These are phyloP conservation scores for Cajanus cajan DNA, from an alignment of 306 rosid genomes.

Conservation along the genomic window DNA sequence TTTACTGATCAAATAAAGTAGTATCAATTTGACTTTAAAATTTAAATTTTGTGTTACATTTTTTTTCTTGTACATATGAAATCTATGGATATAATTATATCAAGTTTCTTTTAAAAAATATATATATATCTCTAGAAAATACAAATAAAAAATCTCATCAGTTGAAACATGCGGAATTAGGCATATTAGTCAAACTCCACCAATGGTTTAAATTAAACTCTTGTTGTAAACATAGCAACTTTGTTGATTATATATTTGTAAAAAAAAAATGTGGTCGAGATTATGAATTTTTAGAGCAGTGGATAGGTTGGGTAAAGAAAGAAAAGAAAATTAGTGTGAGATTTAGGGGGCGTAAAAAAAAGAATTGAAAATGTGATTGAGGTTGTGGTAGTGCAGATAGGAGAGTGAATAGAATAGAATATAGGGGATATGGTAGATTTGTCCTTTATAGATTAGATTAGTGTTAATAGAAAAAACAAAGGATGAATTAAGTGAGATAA, in stretches of 20 bases:
- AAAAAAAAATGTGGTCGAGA: background rate
- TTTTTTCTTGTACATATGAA: too few relatives aligned
- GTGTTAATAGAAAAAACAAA: conserved; percentile 31
- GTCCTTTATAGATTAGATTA: conserved; percentile 36
- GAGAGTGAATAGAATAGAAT: background rate
- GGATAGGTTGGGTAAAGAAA: background rate
- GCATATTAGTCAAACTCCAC: too few relatives aligned
- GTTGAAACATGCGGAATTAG: too few relatives aligned
- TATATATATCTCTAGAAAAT: too few relatives aligned
- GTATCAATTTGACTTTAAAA: too few relatives aligned
- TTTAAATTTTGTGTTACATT: too few relatives aligned
- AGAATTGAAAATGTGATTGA: background rate
- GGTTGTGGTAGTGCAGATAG: background rate
- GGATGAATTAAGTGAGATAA: conserved; percentile 20
- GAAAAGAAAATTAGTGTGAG: conserved; percentile 16
- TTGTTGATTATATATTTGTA: too few relatives aligned
- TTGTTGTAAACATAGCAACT: background rate
- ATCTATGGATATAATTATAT: too few relatives aligned
- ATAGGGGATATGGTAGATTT: conserved; percentile 27
- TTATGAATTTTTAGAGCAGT: background rate
- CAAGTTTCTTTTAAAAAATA: too few relatives aligned
- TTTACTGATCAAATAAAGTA: too few relatives aligned
- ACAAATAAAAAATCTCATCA: too few relatives aligned
- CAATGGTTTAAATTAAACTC: background rate
- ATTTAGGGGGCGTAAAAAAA: conserved; percentile 17